These are phyloP conservation scores for Rhizopogon roseolus DNA, from an alignment of 768 basidiomycete genomes.

Conservation along the genomic window DNA sequence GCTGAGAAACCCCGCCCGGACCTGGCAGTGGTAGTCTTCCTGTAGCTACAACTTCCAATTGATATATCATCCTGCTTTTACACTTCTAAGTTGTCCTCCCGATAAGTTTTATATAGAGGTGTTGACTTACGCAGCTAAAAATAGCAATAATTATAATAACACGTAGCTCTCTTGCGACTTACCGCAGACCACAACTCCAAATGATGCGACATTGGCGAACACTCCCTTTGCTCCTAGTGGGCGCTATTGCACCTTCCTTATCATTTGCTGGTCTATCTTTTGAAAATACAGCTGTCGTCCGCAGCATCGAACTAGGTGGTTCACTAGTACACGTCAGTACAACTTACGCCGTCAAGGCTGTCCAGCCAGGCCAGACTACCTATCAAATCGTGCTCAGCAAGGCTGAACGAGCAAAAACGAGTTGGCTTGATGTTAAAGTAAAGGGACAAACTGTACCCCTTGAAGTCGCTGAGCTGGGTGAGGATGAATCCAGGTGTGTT, in stretches of 20 bases:
- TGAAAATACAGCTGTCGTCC: slow-evolving; percentile 87
- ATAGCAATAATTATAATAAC: slow-evolving; percentile 7
- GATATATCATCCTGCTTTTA: background rate
- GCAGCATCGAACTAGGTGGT: slow-evolving; percentile 87
- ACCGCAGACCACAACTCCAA: slow-evolving; percentile 26
- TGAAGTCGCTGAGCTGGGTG: slow-evolving; percentile 41
- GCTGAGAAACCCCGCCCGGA: slow-evolving; percentile 64
- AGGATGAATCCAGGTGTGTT: slow-evolving; percentile 51
- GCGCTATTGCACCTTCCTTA: slow-evolving; percentile 35
- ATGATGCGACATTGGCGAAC: slow-evolving; percentile 44
- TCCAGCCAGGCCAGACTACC: slow-evolving; percentile 50
- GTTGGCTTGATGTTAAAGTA: slow-evolving; percentile 76
- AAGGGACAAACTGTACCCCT: slow-evolving; percentile 65
- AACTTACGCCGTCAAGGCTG: slow-evolving; percentile 77
- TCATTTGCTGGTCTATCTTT: slow-evolving; percentile 49
- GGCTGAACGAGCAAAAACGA: slow-evolving; percentile 61
- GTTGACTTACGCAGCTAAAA: slow-evolving; percentile 2
- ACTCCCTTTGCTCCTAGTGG: slow-evolving; percentile 40
- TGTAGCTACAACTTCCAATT: background rate
- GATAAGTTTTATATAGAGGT: no score
- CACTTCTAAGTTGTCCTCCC: no score
- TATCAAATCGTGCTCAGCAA: slow-evolving; percentile 68
- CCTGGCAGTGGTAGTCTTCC: slow-evolving; percentile 72
- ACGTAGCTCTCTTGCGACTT: slow-evolving; percentile 11
- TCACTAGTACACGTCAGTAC: slow-evolving; percentile 85